A percentile compares a stretch with the other conserved stretches of the same genome.
These are phyloP conservation scores for Aethionema arabicum DNA, from an alignment of 345 rosid genomes.

Conservation along the genomic window DNA sequence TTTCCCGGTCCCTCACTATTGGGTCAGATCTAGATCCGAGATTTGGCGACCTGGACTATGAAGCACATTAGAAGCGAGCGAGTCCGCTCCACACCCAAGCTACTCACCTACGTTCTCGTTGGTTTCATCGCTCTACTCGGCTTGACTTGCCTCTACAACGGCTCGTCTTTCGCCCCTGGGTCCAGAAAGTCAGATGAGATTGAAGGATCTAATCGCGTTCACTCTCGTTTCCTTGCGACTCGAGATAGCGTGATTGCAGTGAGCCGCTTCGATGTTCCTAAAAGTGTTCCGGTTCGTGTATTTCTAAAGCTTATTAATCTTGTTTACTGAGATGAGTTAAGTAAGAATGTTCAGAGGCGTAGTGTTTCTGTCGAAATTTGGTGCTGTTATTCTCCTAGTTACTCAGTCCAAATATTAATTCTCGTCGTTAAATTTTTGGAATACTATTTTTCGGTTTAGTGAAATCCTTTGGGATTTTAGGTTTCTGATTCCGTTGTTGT, in stretches of 20 bases:
- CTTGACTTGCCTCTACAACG: constrained; percentile 68
- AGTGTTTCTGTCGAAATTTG: not conserved
- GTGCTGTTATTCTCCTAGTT: not conserved
- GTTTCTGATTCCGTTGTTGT: not conserved
- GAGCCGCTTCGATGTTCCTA: constrained; percentile 45
- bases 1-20: constrained; percentile 22
- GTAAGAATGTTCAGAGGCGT: not conserved
- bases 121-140: constrained; percentile 62
- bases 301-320: not conserved
- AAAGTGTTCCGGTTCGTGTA: constrained; percentile 65
- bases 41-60: constrained; percentile 38
- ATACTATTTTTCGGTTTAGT: constrained; percentile 4
- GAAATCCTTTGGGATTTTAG: constrained; percentile 1
- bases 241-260: constrained; percentile 39
- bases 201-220: constrained; percentile 44
- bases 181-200: constrained; percentile 52
- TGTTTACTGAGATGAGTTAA: not conserved
- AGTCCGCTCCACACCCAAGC: constrained; percentile 46
- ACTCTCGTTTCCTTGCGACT: constrained; percentile 29
- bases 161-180: constrained; percentile 74
- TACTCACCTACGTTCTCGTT: constrained; percentile 52
- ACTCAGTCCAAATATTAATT: constrained; percentile 2
- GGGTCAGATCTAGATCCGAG: constrained; percentile 36
- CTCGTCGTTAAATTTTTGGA: not conserved
- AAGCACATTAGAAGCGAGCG: constrained; percentile 52